These are phyloP conservation scores for Pleodorina starrii DNA, from an alignment of 139 green algal species.

Conservation along the genomic window DNA sequence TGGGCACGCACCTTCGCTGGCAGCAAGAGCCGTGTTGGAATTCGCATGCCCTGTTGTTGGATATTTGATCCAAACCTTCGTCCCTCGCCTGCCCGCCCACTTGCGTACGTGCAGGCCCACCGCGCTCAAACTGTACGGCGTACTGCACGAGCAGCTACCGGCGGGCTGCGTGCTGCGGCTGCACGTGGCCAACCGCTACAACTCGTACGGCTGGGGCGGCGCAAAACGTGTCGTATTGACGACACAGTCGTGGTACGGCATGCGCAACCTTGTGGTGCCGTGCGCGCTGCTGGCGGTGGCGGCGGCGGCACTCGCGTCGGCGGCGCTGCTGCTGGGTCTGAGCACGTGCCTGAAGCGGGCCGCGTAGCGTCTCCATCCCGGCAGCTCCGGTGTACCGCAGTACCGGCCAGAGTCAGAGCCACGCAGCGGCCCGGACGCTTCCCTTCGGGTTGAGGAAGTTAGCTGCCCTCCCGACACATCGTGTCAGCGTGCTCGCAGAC, in stretches of 20 bases:
- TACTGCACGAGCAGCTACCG: neutral
- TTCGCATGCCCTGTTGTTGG: too few relatives aligned
- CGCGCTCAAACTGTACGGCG: slow-evolving; percentile 20
- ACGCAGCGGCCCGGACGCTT: too few relatives aligned
- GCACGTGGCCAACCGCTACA: slow-evolving; percentile 29
- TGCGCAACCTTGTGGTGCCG: neutral
- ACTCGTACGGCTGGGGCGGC: slow-evolving; percentile 22
- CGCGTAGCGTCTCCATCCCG: too few relatives aligned
- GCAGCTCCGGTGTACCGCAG: too few relatives aligned
- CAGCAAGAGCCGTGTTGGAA: too few relatives aligned
- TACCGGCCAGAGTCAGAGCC: too few relatives aligned
- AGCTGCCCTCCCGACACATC: too few relatives aligned
- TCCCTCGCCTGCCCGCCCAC: too few relatives aligned
- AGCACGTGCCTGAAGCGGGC: neutral
- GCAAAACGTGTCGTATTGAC: neutral
- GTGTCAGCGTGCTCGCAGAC: too few relatives aligned
- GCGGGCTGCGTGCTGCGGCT: slow-evolving; percentile 21
- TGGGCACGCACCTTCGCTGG: too few relatives aligned
- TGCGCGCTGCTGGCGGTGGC: slow-evolving; percentile 2
- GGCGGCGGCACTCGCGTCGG: neutral
- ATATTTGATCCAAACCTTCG: too few relatives aligned
- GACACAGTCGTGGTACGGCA: slow-evolving; percentile 33
- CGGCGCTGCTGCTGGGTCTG: neutral
- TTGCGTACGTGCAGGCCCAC: slow-evolving; percentile 25
- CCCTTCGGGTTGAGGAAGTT: too few relatives aligned